Base-by-base conservation (phyloP, 1,284 basidiomycete genomes). In the Heterobasidion occidentale region DNA sequence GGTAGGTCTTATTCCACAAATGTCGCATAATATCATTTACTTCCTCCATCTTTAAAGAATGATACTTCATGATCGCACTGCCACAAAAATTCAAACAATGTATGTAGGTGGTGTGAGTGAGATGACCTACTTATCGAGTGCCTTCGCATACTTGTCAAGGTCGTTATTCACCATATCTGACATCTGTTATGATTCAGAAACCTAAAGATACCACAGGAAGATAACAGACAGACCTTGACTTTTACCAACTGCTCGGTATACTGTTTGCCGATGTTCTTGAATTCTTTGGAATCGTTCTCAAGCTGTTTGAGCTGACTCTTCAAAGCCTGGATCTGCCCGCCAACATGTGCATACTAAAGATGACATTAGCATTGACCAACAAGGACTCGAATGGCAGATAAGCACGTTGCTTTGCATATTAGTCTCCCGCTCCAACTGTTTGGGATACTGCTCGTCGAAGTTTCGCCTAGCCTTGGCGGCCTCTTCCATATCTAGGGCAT, bases 11-110 rank as follows among this genome's bases (percentile, higher is more conserved):
- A 68, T 93, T 95, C 97, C 97, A 99, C 2, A 99, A 72, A 67
- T 94, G 91, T 57, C 89, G 86, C 84, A 97, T 97, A 20, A 87
- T 94, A 65, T 96, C 93, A 66, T 99, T 99, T 66, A 99, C 95
- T 77, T 99, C 97, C 70, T 94, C 93, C 97, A 99, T 98, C 74
- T 99, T 99, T 67, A 98, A 80, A n/a, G 88, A 77, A 67, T 99
- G 97, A 67, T 97, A 99, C 70, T 92, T 92, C 90, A 99, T 94
- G 71, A 99, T 98, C 48, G 94, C 96, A 64, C 93, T 95, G 60
- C 27, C 27, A 27, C 27, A 27, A 27, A 27, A 14, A 48, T 33
- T 20, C 46, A 46, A n/a, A 19, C 34, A 9, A 33, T 11, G 46
- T 34, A 15, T 45, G 15, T 27, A 52, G n/a, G 53, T 17, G 12